Evolutionary conservation across 2,329 filamentous ascomycete species (phyloP), one percentile per base, ranked within the genome.

Genomic region (Calonectria montana): DNA sequence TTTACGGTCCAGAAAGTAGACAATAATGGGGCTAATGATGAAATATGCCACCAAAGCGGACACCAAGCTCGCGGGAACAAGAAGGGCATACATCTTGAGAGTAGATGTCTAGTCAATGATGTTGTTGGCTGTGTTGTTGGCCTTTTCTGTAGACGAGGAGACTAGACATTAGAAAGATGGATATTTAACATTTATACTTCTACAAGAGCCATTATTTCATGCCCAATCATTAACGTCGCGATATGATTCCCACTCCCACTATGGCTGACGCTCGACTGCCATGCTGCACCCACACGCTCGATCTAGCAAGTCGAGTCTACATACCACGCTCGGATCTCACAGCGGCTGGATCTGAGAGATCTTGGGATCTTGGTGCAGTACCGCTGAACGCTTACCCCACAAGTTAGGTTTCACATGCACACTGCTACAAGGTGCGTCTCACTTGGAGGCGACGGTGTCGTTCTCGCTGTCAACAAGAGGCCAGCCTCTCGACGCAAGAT

Each of bases 1-100:
- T 3, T 79, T 84, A 15, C 75, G 65, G 93, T 86, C 76, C 15
- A 15, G 45, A 13, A 75, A 66, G 25, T 78, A 78, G 12, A 45
- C 55, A 1, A 73, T 37, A 25, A 75, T 21, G 1, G 72, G 76
- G 4, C 61, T 67, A 29, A 77, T 12, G 7, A 77, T 27, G 39
- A 77, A 74, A n/a, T 74, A 77, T 4, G 13, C 12, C 25, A 76
- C 35, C 1, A 74, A 5, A 2, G 61, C 61, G 13, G 27, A 8
- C 3, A 63, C 62, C 23, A 76, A 55, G 10, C 48, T 65, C 8
- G 62, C n/a, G 15, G 65, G 63, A 10, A 76, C 59, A 21, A 70
- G 25, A 65, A 74, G 61, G 29, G 72, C 70, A 48, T 76, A 77
- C 75, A 77, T 77, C 41, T 43, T 74, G 70, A n/a, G 2, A 15